A percentile compares a stretch with the other conserved stretches of the same genome.
Evolutionary conservation across 2,329 filamentous ascomycete species (phyloP).

Genomic region (Akanthomyces dipterigenus): DNA sequence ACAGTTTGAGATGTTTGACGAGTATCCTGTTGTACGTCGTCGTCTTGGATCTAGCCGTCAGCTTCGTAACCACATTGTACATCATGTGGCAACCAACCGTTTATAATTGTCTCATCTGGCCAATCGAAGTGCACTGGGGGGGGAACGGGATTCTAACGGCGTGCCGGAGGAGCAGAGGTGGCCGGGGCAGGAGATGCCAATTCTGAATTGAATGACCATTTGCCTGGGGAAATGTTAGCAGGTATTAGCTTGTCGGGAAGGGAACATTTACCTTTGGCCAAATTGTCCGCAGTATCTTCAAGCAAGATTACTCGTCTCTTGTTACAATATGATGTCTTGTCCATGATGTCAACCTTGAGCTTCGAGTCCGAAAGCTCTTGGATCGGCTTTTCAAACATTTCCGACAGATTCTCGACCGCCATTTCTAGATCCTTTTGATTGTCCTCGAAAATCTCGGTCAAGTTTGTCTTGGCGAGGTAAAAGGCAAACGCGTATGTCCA

Average conservation of each 20-base stretch:
- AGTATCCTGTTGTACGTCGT: background rate
- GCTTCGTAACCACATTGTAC: too few relatives aligned
- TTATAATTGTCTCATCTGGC: too few relatives aligned
- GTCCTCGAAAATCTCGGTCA: constrained; percentile 96
- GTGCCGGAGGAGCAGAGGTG: background rate
- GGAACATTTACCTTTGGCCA: constrained; percentile 63
- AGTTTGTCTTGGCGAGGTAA: constrained; percentile 91
- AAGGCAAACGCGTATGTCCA: constrained; percentile 99
- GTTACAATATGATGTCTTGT: constrained; percentile 96
- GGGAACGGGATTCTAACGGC: background rate
- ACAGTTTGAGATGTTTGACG: background rate
- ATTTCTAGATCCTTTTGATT: constrained; percentile 98
- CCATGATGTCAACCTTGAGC: constrained; percentile 95
- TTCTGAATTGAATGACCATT: constrained; percentile 38
- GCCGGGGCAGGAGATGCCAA: constrained; percentile 19
- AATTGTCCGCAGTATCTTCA: constrained; percentile 85
- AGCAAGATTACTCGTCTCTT: constrained; percentile 84
- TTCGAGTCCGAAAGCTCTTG: constrained; percentile 77
- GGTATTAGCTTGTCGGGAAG: constrained; percentile 20
- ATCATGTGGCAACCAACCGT: too few relatives aligned
- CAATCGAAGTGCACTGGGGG: background rate
- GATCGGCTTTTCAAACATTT: constrained; percentile 99
- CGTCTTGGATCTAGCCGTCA: too few relatives aligned
- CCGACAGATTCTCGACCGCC: constrained; percentile 92
- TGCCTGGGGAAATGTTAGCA: constrained; percentile 24